Conservation (phyloP, 371 early-diverging fungal genomes). For the Mortierella sp. region DNA sequence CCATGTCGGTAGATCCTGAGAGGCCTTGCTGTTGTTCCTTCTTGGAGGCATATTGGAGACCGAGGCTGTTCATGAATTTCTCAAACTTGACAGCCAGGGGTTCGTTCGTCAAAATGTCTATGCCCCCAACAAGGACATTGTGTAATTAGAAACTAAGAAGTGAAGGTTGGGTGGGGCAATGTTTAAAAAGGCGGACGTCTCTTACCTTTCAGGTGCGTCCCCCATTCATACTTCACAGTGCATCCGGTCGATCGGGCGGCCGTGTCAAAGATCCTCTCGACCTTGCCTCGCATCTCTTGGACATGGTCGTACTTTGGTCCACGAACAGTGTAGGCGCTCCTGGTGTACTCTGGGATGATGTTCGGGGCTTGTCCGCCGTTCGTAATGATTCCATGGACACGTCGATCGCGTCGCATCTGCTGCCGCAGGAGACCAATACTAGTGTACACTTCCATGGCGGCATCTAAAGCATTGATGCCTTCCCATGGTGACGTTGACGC, state of each 20-base stretch:
- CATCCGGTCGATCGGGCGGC: conserved; percentile 68
- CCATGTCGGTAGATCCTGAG: conserved; percentile 67
- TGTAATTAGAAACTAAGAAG: too few species aligned
- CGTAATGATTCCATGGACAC: conserved; percentile 70
- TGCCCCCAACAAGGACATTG: too few species aligned
- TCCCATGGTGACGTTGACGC: conserved; percentile 77
- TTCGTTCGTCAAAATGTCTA: conserved; percentile 63
- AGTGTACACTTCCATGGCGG: conserved; percentile 69
- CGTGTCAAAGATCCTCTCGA: conserved; percentile 58
- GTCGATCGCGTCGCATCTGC: conserved; percentile 66
- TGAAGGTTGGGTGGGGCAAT: too few species aligned
- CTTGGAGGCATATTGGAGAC: conserved; percentile 35
- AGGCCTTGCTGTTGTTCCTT: conserved; percentile 38
- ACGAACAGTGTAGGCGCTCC: conserved; percentile 58
- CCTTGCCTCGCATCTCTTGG: conserved; percentile 43
- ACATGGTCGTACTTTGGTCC: conserved; percentile 56
- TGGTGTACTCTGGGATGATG: conserved; percentile 60
- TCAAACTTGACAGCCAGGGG: conserved; percentile 58
- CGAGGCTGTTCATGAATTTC: conserved; percentile 52
- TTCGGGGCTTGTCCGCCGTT: conserved; percentile 61
- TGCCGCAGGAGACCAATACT: conserved; percentile 75
- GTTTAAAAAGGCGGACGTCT: too few species aligned
- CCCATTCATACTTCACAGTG: conserved; percentile 49
- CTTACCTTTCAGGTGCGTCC: conserved; percentile 55
- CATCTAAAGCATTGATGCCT: conserved; percentile 83